Evolutionary conservation across 345 rosid genomes (phyloP).

Genomic region (Lumnitzera racemosa): DNA sequence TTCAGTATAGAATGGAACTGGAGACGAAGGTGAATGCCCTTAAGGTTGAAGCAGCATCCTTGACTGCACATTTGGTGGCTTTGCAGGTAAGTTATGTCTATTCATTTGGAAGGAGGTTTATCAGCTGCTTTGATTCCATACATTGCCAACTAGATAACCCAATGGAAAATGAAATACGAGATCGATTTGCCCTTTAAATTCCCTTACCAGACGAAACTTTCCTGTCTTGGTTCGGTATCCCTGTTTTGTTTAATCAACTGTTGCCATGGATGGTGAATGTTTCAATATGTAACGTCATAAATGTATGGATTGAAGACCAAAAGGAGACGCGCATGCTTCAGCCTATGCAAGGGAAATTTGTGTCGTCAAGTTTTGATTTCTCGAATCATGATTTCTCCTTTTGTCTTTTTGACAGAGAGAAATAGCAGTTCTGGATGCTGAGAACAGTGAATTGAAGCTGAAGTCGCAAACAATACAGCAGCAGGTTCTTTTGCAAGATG

Average conservation of each 20-base stretch:
- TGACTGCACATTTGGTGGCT: slow-evolving; percentile 80
- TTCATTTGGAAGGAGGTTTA: background rate
- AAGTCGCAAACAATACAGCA: slow-evolving; percentile 7
- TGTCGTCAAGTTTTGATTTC: background rate
- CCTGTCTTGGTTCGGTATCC: no score
- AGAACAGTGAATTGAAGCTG: slow-evolving; percentile 9
- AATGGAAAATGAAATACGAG: no score
- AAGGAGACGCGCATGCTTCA: no score
- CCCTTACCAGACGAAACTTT: no score
- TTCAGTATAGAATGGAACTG: slow-evolving; percentile 88
- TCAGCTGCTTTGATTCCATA: background rate
- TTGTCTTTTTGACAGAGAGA: no score
- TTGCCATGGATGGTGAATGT: no score
- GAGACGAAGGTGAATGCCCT: slow-evolving; percentile 85
- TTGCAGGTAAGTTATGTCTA: slow-evolving; percentile 55
- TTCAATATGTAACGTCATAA: no score
- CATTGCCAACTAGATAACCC: background rate
- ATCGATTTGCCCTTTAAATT: no score
- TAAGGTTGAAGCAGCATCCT: slow-evolving; percentile 86
- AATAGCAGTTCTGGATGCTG: background rate
- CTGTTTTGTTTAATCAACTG: no score
- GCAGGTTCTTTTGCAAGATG: slow-evolving; percentile 12
- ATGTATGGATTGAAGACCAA: no score
- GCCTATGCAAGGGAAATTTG: no score
- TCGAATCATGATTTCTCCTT: background rate